Conservation (phyloP, 148 eudicot species). For the Rhododendron molle region DNA sequence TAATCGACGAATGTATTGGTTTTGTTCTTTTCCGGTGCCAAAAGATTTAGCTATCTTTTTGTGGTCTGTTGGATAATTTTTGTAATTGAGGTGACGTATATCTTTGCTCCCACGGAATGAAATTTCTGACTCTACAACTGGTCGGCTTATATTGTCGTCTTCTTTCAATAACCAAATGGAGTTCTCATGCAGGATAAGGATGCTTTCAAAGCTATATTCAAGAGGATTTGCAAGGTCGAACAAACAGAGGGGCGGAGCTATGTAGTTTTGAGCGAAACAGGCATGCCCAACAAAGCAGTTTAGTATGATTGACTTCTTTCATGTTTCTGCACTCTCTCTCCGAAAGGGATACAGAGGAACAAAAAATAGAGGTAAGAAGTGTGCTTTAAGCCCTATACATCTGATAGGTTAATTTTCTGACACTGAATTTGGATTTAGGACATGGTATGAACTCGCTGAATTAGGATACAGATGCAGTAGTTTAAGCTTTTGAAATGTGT, state of each 20-base stretch:
- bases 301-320: neutral
- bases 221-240: slow-evolving; percentile 79
- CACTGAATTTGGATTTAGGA: neutral
- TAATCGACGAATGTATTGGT: neutral
- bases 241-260: slow-evolving; percentile 55
- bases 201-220: slow-evolving; percentile 73
- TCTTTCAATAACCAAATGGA: neutral
- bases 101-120: neutral
- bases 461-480: neutral
- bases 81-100: neutral
- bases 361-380: neutral
- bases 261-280: slow-evolving; percentile 50
- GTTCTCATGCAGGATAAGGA: slow-evolving; percentile 63
- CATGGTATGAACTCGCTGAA: neutral
- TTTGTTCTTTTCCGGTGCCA: neutral
- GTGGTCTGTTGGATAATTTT: neutral
- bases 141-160: neutral
- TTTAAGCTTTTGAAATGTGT: neutral
- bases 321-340: neutral
- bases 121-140: neutral
- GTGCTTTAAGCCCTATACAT: neutral
- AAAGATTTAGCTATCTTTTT: neutral
- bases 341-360: neutral
- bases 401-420: neutral
- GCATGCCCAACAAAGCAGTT: neutral